A percentile compares a stretch with the other conserved stretches of the same genome.
Conservation (phyloP, 2,329 filamentous ascomycete genomes). For the Sclerotinia minor region DNA sequence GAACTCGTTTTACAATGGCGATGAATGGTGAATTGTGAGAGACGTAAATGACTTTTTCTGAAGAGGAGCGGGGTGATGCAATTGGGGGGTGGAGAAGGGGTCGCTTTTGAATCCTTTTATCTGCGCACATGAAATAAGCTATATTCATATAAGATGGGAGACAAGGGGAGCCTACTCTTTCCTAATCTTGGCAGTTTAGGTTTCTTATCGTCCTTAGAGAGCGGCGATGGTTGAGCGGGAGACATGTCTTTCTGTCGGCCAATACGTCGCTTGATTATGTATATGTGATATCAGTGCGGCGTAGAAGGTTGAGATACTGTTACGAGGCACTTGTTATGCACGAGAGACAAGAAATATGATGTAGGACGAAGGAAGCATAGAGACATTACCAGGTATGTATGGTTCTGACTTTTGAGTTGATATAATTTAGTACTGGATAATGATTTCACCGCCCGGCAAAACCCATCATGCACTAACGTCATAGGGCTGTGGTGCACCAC, state of each 20-base stretch:
- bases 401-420: not conserved
- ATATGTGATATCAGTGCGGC: not conserved
- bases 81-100: constrained; percentile 41
- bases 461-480: constrained; percentile 16
- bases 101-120: constrained; percentile 40
- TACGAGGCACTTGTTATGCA: not conserved
- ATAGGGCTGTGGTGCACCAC: constrained; percentile 1
- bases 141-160: constrained; percentile 30
- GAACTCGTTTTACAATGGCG: constrained; percentile 39
- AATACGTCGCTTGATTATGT: not conserved
- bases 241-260: not conserved
- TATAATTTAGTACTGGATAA: not conserved
- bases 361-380: not conserved
- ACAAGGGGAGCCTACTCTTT: constrained; percentile 31
- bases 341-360: not conserved
- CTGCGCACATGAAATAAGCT: constrained; percentile 27
- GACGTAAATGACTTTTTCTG: constrained; percentile 40
- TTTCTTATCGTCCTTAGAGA: constrained; percentile 11
- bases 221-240: constrained; percentile 19
- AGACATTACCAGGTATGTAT: not conserved
- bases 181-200: constrained; percentile 7
- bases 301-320: no score
- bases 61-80: constrained; percentile 31
- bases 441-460: constrained; percentile 21
- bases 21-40: constrained; percentile 39